Base-by-base conservation (phyloP, 805 yeast species). In the Candida rishiriensis region DNA sequence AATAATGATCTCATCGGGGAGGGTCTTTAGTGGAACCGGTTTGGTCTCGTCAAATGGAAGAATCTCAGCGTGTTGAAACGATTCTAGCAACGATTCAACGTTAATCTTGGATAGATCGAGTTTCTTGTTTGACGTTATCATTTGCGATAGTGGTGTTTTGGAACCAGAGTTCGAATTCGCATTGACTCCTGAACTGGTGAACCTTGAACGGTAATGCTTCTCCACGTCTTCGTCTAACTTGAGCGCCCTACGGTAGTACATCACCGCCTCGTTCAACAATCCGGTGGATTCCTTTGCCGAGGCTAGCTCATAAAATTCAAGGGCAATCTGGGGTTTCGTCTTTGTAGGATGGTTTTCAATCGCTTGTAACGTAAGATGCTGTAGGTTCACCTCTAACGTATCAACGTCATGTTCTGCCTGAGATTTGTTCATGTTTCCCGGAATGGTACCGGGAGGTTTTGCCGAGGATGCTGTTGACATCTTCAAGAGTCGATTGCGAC, bases 201-300 rank as follows among this genome's bases (percentile, higher is more conserved):
- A 63, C 39, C 72, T 71, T 49, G 76, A 72, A 40, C 95, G 70
- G 60, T 88, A 88, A 17, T 77, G 62, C 39, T 75, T 65, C 57
- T 89, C 96, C 5, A 89, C 89, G 44, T 73, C 73, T 12, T 57
- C 63, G 47, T 65, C 67, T n/a, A 80, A 61, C 53, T 75, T 79
- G 60, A 81, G 75, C 2, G 97, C 96, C 49, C 73, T 71, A 49
- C 95, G 69, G 63, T 89, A 89, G 51, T 66, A 74, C 39, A 70
- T 76, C 26, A 87, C 79, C 1, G 96, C 96, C 55, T 88, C 96
- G n/a, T 86, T 74, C 78, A 88, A 73, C 48, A 79, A 69, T 0
- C 96, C 96, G 40, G 71, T 75, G 30, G 75, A 68, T 63, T 89
- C 97, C 56, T 82, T 82, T 39, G 73, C 78, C 0, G 82, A 77